phyloP scores from a whole-genome alignment of 1,284 basidiomycete genomes.

The Ceratobasidium papillatum region DNA sequence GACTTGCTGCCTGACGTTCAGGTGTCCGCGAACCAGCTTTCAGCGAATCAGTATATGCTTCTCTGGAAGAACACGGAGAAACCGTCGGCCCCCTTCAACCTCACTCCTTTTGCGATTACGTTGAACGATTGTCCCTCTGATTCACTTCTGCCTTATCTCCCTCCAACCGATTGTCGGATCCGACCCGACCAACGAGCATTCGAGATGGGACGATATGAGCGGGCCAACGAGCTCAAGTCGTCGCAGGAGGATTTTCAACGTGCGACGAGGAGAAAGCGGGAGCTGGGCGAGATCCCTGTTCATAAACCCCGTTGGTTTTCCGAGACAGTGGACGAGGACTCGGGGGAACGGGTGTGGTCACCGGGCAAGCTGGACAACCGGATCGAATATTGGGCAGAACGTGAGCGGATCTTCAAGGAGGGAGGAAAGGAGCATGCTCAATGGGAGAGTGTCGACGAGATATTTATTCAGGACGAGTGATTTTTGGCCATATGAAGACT shows the following conservation, averaged over 20 bases:
- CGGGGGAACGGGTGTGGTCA: constrained; percentile 85
- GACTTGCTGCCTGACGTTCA: constrained; percentile 79
- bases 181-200: constrained; percentile 96
- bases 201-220: constrained; percentile 89
- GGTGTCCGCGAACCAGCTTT: constrained; percentile 58
- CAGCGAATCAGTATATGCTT: constrained; percentile 68
- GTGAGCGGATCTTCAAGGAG: constrained; percentile 70
- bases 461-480: constrained; percentile 70
- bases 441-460: constrained; percentile 79
- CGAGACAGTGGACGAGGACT: constrained; percentile 80
- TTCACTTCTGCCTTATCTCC: constrained; percentile 75
- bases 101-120: constrained; percentile 94
- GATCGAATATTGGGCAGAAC: constrained; percentile 86
- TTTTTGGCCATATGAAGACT: not conserved
- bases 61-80: constrained; percentile 96
- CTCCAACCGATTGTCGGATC: constrained; percentile 92
- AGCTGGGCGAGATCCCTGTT: constrained; percentile 74
- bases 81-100: constrained; percentile 85
- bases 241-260: constrained; percentile 91
- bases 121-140: constrained; percentile 82
- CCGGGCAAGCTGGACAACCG: constrained; percentile 65
- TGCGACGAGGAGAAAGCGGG: constrained; percentile 75
- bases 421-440: constrained; percentile 49
- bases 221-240: constrained; percentile 87
- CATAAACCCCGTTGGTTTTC: constrained; percentile 88